phyloP scores from a whole-genome alignment of 2,329 filamentous ascomycete species.

The Xylariales sp. region DNA sequence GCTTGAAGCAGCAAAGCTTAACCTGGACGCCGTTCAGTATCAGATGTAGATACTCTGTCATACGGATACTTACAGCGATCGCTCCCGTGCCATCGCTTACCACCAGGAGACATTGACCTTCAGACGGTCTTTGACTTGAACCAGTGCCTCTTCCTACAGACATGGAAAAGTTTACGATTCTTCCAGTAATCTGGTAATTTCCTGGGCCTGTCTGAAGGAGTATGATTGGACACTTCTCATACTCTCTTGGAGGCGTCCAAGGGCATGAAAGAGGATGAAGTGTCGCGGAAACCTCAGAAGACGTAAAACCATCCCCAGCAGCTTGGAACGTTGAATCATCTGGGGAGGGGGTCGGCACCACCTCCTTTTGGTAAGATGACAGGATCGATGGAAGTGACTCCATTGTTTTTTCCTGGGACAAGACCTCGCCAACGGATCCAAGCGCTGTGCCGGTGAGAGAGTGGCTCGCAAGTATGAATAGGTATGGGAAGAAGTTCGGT shows the following conservation, averaged over 20 bases:
- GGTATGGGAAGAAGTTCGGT: too few relatives aligned
- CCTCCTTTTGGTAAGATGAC: constrained; percentile 28
- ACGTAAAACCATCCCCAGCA: constrained; percentile 49
- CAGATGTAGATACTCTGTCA: too few relatives aligned
- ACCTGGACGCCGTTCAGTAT: constrained; percentile 29
- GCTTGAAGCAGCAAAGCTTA: constrained; percentile 44
- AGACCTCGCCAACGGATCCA: too few relatives aligned
- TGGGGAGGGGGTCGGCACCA: constrained; percentile 8
- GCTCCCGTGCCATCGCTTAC: constrained; percentile 52
- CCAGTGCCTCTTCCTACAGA: constrained; percentile 36
- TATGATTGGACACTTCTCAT: constrained; percentile 42
- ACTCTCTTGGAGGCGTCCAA: constrained; percentile 39
- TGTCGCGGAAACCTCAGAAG: constrained; percentile 36
- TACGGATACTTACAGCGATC: constrained; percentile 38
- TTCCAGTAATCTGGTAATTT: constrained; percentile 47
- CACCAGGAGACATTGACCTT: constrained; percentile 47
- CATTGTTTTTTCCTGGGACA: too few relatives aligned
- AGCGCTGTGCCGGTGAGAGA: too few relatives aligned
- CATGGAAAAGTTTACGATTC: constrained; percentile 51
- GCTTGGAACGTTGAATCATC: constrained; percentile 9
- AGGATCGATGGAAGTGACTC: constrained; percentile 28
- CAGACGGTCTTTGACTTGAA: constrained; percentile 36
- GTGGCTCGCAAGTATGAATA: too few relatives aligned
- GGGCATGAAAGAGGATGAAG: constrained; percentile 31
- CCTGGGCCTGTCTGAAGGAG: constrained; percentile 44